Evolutionary conservation across 1,284 basidiomycete genomes (phyloP).

Genomic region (Phaffia rhodozyma): DNA sequence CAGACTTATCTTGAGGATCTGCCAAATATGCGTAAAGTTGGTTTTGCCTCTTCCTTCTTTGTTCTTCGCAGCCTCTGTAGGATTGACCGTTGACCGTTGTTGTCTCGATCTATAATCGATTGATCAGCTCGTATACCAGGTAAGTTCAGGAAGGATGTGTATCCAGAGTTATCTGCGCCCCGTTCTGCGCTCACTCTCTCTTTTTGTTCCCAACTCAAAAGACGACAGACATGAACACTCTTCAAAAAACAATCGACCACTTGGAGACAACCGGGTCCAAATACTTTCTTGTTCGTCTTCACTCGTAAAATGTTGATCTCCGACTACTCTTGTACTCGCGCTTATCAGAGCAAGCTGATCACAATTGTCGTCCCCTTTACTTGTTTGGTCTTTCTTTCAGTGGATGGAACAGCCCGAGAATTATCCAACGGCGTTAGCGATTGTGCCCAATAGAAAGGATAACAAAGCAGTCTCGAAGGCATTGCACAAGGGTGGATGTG

Average conservation of each 20-base stretch:
- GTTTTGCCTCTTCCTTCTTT: not conserved
- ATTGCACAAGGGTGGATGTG: slow-evolving; percentile 32
- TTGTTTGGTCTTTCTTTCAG: not conserved
- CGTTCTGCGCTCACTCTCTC: not conserved
- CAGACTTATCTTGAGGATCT: slow-evolving; percentile 29
- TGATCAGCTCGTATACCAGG: slow-evolving; percentile 2
- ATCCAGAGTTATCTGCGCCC: not conserved
- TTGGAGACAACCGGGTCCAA: slow-evolving; percentile 24
- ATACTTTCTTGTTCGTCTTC: not conserved
- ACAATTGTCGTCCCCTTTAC: not conserved
- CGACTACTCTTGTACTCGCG: no score
- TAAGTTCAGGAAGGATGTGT: not conserved
- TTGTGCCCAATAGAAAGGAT: slow-evolving; percentile 38
- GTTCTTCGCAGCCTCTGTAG: not conserved
- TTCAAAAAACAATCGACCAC: slow-evolving; percentile 30
- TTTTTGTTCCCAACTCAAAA: slow-evolving; percentile 20
- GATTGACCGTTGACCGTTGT: no score
- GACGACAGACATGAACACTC: slow-evolving; percentile 28
- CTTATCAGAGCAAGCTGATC: not conserved
- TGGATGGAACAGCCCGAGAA: slow-evolving; percentile 43
- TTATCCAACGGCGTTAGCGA: slow-evolving; percentile 38
- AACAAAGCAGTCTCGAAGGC: slow-evolving; percentile 37
- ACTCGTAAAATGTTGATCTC: not conserved
- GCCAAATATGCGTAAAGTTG: slow-evolving; percentile 33
- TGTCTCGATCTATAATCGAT: no score